Base-by-base conservation (phyloP, 2,329 filamentous ascomycete species). In the Cadophora malorum region DNA sequence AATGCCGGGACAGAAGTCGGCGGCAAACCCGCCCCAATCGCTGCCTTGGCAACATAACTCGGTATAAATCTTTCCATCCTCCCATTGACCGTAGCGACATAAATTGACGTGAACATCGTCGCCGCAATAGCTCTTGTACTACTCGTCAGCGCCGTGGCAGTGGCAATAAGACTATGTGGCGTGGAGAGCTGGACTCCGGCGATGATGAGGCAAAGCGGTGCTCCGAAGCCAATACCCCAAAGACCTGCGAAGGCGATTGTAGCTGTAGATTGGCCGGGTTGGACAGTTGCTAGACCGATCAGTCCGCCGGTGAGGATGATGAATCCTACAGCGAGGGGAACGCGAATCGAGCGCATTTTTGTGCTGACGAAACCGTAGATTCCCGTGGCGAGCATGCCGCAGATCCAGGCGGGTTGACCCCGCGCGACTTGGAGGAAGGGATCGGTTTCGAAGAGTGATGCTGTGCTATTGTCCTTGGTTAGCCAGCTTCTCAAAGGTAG, bases 101-200 rank as follows among this genome's bases (percentile, higher is more conserved):
- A 58, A 4, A 58, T 58, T 1, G 33, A 58, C 23, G 55, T 58
- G n/a, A 58, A 58, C 31, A 58, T 58, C 19, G 55, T 58, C 4
- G n/a, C 33, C 14, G 55, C 84, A 4, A 85, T 77, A 6, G 79
- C 80, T 6, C 80, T 74, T 1, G 79, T 73, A 60, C 78, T 76
- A 33, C 80, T 80, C n/a, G 81, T 75, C 12, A 81, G 73, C 5
- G 74, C 73, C n/a, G 65, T 70, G 10, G 79, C 68, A 10, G 69
- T 68, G 9, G 71, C 67, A 31, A 81, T 80, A 7, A 81, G 75
- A 19, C 80, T 76, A 0, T 74, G 77, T 0, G 79, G 79, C 0
- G 77, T 79, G 4, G 76, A 80, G 1, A 81, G 74, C 71, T 81
- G 80, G 2, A 79, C 80, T n/a, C 74, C 77, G 1, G 79, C 79